phyloP scores from a whole-genome alignment of 352 stramenopile genomes.

The Globisporangium radiosum region DNA sequence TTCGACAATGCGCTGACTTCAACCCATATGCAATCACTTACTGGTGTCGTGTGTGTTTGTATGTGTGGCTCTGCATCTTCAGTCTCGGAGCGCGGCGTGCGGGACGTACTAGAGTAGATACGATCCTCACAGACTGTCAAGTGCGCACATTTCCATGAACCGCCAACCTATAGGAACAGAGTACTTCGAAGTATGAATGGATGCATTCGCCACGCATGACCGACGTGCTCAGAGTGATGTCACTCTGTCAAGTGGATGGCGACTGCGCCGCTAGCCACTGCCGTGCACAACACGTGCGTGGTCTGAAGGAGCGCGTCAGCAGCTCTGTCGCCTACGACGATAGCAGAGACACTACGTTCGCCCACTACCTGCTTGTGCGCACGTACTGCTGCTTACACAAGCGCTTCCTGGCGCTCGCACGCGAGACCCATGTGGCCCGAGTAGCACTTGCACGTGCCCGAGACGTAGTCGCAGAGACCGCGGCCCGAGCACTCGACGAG shows the following conservation, averaged over 20 bases:
- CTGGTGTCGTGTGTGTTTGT: no score
- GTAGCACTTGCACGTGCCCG: slow-evolving; percentile 58
- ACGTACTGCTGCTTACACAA: slow-evolving; percentile 19
- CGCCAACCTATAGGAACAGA: no score
- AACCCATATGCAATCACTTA: no score
- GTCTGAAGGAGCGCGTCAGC: no score
- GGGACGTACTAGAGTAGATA: neutral
- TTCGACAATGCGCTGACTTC: neutral
- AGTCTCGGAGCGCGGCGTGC: slow-evolving; percentile 13
- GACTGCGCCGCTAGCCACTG: neutral
- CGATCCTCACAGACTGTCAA: no score
- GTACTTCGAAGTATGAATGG: neutral
- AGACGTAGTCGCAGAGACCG: slow-evolving; percentile 43
- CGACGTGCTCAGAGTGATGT: no score
- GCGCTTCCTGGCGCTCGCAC: slow-evolving; percentile 61
- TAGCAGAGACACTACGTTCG: no score
- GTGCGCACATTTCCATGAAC: no score
- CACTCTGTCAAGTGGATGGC: neutral
- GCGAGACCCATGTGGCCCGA: slow-evolving; percentile 69
- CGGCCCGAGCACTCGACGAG: slow-evolving; percentile 53
- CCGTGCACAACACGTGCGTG: neutral
- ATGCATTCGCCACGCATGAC: neutral
- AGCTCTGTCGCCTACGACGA: no score
- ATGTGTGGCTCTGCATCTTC: neutral
- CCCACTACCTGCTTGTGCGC: no score